Base-by-base conservation (phyloP, 2,329 filamentous ascomycete genomes). In the Didymella sp. region DNA sequence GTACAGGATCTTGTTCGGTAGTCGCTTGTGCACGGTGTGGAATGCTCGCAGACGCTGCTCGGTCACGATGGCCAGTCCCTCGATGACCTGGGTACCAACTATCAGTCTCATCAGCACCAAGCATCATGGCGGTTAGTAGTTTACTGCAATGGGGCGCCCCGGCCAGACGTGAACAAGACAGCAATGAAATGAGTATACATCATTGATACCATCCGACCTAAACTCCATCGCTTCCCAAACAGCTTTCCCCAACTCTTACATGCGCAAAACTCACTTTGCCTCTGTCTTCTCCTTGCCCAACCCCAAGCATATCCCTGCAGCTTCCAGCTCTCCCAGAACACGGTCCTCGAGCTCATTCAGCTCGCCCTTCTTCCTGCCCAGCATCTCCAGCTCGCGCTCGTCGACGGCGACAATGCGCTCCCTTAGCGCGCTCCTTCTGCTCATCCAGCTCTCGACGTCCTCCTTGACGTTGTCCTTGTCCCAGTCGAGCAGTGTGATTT, bases 391-490 rank as follows among this genome's bases (percentile, higher is more conserved):
- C 76, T 96, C 92, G 59, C 88, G 85, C 67, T 88, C 84, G 25
- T 86, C 90, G 19, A 90, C 82, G 0, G 92, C 87, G 47, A 93
- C 81, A 44, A 96, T 84, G 25, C 90, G 83, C 62, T 91, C 88
- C 49, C 88, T 84, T 53, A 97, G 79, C 56, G 88, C 79, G 51
- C 88, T 79, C 63, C 86, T 86, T 56, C 87, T 84, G 50, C 87
- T 87, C 25, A 97, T 78, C 83, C 91, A 91, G 63, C 90, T 90
- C 64, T 96, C 91, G 5, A 96, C 85, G 67, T 95, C 92, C 72
- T 96, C 93, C 62, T 89, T 84, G 43, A 96, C 84, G 1, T 82
- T 81, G 0, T 83, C 81, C 12, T 85, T 82, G 70, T 97, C 91
- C 88, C 91, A 96, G 49, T 86, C 82, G 6, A 97, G 81, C 8